phyloP scores from a whole-genome alignment of 495 filamentous ascomycete genomes.

The Annulohypoxylon maeteangense region DNA sequence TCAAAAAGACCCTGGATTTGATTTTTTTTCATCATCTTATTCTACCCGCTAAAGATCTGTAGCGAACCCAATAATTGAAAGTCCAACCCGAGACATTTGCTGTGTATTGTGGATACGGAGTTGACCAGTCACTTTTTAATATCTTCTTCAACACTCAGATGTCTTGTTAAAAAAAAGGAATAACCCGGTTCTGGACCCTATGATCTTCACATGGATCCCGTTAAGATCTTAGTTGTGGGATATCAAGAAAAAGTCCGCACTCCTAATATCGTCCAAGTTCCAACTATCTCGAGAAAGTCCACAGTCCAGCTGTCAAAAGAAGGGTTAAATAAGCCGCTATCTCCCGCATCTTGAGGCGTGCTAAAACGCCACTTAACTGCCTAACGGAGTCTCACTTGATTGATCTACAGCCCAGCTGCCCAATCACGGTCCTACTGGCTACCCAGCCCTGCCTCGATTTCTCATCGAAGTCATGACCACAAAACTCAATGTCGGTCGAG shows the following conservation, averaged over 20 bases:
- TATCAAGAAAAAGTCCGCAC: constrained; percentile 42
- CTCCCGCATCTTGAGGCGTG: constrained; percentile 35
- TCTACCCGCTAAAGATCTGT: background rate
- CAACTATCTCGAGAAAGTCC: constrained; percentile 32
- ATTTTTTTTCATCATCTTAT: constrained; percentile 2
- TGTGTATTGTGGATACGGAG: constrained; percentile 26
- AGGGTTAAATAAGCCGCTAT: constrained; percentile 40
- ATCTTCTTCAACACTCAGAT: constrained; percentile 9
- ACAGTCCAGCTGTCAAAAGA: constrained; percentile 20
- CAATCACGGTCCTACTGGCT: constrained; percentile 43
- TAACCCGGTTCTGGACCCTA: constrained; percentile 1
- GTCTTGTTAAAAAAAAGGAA: constrained; percentile 15
- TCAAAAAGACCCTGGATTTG: constrained; percentile 18
- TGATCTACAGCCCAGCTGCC: constrained; percentile 45
- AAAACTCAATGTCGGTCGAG: constrained; percentile 41
- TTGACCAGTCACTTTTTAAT: constrained; percentile 41
- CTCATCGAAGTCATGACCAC: constrained; percentile 42
- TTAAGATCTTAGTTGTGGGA: constrained; percentile 9
- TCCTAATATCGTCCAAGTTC: constrained; percentile 18
- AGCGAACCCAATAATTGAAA: constrained; percentile 25
- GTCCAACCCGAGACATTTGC: constrained; percentile 32
- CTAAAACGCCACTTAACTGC: constrained; percentile 41
- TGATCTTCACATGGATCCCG: constrained; percentile 19
- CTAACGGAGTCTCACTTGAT: constrained; percentile 50
- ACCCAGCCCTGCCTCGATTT: constrained; percentile 42